phyloP scores from a whole-genome alignment of 352 stramenopile species.

The Globisporangium cederbergense region DNA sequence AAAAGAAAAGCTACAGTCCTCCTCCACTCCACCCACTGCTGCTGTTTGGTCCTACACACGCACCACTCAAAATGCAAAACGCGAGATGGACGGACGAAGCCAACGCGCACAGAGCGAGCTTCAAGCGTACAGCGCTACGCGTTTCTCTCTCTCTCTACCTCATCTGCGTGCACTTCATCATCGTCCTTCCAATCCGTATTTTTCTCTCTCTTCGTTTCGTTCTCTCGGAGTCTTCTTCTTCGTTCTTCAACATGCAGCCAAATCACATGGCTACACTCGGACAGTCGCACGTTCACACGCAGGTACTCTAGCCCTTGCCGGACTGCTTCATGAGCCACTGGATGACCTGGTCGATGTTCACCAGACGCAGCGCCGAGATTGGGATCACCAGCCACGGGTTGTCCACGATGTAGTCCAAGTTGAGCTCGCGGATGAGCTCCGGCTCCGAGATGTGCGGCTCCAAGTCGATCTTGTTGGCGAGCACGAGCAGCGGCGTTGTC shows the following conservation, averaged over 20 bases:
- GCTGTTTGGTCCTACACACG: conserved; percentile 4
- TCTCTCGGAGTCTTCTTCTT: conserved; percentile 9
- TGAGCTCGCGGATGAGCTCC: conserved; percentile 92
- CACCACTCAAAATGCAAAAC: conserved; percentile 10
- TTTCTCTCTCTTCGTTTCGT: conserved; percentile 2
- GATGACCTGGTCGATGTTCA: conserved; percentile 97
- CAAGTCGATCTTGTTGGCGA: conserved; percentile 99
- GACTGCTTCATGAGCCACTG: conserved; percentile 96
- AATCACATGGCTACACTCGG: background rate
- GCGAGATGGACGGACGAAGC: background rate
- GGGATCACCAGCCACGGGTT: conserved; percentile 98
- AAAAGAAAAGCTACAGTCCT: conserved; percentile 8
- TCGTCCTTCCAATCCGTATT: background rate
- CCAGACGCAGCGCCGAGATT: conserved; percentile 94
- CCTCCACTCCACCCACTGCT: background rate
- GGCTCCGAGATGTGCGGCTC: conserved; percentile 90
- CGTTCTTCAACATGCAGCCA: conserved; percentile 6
- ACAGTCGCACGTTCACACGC: background rate
- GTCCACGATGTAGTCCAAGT: conserved; percentile 98
- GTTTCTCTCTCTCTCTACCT: background rate
- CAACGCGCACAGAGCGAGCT: background rate
- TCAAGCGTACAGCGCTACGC: background rate
- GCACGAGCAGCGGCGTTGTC: conserved; percentile 93
- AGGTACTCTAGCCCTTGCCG: conserved; percentile 65
- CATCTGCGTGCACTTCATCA: background rate